Evolutionary conservation across 805 yeast genomes (phyloP).

Genomic region (Danielozyma ontarioensis): DNA sequence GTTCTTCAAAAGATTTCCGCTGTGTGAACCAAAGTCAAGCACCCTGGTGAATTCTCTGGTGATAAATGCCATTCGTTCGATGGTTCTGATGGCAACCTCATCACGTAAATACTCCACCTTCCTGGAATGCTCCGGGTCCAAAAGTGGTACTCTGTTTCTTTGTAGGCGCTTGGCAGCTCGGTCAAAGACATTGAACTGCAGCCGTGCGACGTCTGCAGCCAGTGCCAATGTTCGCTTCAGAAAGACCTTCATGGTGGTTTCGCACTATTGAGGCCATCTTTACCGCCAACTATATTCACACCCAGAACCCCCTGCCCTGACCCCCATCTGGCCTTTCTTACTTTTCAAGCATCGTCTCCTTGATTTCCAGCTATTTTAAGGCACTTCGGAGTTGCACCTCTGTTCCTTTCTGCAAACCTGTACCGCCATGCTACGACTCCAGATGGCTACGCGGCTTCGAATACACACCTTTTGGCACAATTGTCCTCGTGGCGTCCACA

Average conservation of each 20-base stretch:
- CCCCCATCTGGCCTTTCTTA: too few relatives aligned
- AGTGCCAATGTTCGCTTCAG: conserved; percentile 13
- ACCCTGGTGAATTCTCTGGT: conserved; percentile 56
- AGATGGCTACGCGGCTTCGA: too few relatives aligned
- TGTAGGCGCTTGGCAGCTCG: conserved; percentile 58
- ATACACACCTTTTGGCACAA: too few relatives aligned
- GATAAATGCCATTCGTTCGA: conserved; percentile 71
- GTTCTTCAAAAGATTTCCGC: conserved; percentile 55
- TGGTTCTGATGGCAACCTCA: conserved; percentile 67
- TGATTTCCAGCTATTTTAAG: too few relatives aligned
- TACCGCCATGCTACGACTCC: too few relatives aligned
- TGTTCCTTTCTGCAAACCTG: too few relatives aligned
- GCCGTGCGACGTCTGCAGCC: conserved; percentile 5
- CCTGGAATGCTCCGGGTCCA: conserved; percentile 40
- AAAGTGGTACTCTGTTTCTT: conserved; percentile 44
- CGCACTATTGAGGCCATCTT: conserved; percentile 1
- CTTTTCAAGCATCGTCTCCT: too few relatives aligned
- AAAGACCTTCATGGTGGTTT: conserved; percentile 6
- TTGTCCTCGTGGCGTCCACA: too few relatives aligned
- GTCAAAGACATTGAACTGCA: conserved; percentile 49
- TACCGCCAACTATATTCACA: too few relatives aligned
- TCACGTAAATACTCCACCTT: conserved; percentile 69
- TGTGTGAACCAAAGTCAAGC: conserved; percentile 69
- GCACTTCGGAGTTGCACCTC: too few relatives aligned
- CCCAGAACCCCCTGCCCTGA: too few relatives aligned